Conservation (phyloP, 1,284 basidiomycete species). For the Porogramme epimiltina region DNA sequence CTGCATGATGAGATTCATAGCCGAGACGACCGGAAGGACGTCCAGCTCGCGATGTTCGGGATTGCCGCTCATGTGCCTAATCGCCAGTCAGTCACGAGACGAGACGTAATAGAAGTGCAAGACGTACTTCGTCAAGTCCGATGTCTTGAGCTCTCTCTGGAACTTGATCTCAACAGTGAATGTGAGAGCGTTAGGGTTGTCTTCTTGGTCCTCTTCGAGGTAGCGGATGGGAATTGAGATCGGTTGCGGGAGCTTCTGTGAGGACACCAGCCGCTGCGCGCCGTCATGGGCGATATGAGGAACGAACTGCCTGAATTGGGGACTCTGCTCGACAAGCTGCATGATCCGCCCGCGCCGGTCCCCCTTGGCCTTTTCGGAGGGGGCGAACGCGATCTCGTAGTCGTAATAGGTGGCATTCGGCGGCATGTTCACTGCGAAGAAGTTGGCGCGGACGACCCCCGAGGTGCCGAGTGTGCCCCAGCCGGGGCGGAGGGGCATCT, state of each 20-base stretch:
- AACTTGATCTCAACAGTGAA: conserved; percentile 57
- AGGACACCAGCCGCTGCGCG: conserved; percentile 58
- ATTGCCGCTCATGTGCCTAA: conserved; percentile 55
- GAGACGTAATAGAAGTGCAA: background rate
- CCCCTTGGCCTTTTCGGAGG: conserved; percentile 49
- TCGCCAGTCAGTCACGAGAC: conserved; percentile 3
- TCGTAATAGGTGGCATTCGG: conserved; percentile 53
- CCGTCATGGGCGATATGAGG: conserved; percentile 63
- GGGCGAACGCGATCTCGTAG: conserved; percentile 59
- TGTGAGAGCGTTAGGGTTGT: conserved; percentile 44
- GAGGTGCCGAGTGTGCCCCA: conserved; percentile 60
- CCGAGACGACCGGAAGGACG: conserved; percentile 54
- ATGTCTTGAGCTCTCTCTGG: conserved; percentile 45
- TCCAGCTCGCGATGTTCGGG: conserved; percentile 45
- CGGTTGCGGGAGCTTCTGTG: conserved; percentile 55
- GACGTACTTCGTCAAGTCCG: conserved; percentile 51
- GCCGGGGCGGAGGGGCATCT: conserved; percentile 64
- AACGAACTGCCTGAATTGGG: conserved; percentile 42
- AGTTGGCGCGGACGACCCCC: conserved; percentile 64
- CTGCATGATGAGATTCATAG: conserved; percentile 67
- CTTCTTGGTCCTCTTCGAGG: conserved; percentile 54
- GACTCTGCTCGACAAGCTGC: conserved; percentile 53
- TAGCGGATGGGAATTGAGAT: conserved; percentile 50
- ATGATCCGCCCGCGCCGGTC: conserved; percentile 59
- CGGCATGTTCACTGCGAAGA: conserved; percentile 58